phyloP scores from a whole-genome alignment of 306 rosid species.

The Sophora flavescens region DNA sequence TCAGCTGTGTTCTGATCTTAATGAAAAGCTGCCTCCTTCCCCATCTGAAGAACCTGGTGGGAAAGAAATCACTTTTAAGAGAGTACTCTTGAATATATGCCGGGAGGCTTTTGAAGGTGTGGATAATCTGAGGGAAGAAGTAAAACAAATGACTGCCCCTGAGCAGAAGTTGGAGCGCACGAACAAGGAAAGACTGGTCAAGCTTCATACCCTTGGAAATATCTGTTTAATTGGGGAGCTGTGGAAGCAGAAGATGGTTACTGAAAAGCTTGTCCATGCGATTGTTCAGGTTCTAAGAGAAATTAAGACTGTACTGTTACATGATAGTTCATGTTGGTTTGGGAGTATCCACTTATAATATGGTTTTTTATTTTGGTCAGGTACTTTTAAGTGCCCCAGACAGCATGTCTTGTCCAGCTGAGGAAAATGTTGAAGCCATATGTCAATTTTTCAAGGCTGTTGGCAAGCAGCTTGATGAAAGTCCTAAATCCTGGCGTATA shows the following conservation, averaged over 20 bases:
- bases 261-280: constrained; percentile 88
- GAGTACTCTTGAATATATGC: constrained; percentile 78
- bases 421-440: constrained; percentile 93
- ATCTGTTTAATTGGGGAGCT: constrained; percentile 90
- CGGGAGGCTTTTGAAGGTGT: constrained; percentile 95
- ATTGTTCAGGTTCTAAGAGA: constrained; percentile 71
- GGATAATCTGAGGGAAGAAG: constrained; percentile 70
- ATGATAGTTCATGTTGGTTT: neutral
- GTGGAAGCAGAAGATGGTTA: constrained; percentile 89
- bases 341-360: constrained; percentile 7
- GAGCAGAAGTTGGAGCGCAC: constrained; percentile 76
- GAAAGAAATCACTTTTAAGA: constrained; percentile 79
- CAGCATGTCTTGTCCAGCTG: constrained; percentile 67
- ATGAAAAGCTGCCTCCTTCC: constrained; percentile 74
- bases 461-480: constrained; percentile 86
- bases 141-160: constrained; percentile 74
- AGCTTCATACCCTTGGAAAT: constrained; percentile 87
- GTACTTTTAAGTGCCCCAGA: constrained; percentile 73
- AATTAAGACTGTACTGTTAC: neutral
- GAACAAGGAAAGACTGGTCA: constrained; percentile 73
- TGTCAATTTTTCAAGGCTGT: constrained; percentile 77
- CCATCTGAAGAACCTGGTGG: constrained; percentile 85
- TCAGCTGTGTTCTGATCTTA: constrained; percentile 73
- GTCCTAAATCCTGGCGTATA: constrained; percentile 61
- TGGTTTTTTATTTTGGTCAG: constrained; percentile 49